These are phyloP conservation scores for Suillus fuscotomentosus DNA, from an alignment of 768 basidiomycete species.

Conservation along the genomic window DNA sequence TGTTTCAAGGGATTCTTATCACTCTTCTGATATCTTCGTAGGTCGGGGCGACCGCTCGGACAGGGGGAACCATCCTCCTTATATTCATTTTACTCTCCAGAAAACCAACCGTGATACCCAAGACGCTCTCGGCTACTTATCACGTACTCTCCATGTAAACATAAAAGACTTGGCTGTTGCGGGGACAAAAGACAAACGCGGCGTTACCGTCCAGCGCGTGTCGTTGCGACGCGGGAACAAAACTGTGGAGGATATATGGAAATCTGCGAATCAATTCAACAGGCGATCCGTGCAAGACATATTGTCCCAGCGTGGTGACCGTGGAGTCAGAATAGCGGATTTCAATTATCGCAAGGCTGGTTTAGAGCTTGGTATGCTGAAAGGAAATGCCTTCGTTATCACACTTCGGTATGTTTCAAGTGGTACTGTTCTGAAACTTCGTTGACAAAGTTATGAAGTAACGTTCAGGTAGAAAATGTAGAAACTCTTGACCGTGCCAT, in stretches of 20 bases:
- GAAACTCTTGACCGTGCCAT: constrained; percentile 75
- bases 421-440: constrained; percentile 1
- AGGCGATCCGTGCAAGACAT: constrained; percentile 57
- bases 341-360: constrained; percentile 79
- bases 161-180: constrained; percentile 85
- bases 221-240: constrained; percentile 74
- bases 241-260: constrained; percentile 85
- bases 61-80: constrained; percentile 74
- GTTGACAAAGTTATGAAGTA: constrained; percentile 45
- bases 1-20: background rate
- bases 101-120: constrained; percentile 98
- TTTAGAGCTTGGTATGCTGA: constrained; percentile 92
- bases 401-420: constrained; percentile 70
- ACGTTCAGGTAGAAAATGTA: constrained; percentile 74
- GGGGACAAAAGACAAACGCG: constrained; percentile 98
- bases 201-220: constrained; percentile 92
- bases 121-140: constrained; percentile 81
- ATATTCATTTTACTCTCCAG: constrained; percentile 94
- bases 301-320: constrained; percentile 74
- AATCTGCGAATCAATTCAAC: constrained; percentile 65
- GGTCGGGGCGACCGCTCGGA: constrained; percentile 43
- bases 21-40: constrained; percentile 2
- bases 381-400: constrained; percentile 94
- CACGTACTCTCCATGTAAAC: constrained; percentile 72
- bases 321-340: constrained; percentile 87